Conservation (phyloP, 805 yeast species). For the Ascoidea tarda region DNA sequence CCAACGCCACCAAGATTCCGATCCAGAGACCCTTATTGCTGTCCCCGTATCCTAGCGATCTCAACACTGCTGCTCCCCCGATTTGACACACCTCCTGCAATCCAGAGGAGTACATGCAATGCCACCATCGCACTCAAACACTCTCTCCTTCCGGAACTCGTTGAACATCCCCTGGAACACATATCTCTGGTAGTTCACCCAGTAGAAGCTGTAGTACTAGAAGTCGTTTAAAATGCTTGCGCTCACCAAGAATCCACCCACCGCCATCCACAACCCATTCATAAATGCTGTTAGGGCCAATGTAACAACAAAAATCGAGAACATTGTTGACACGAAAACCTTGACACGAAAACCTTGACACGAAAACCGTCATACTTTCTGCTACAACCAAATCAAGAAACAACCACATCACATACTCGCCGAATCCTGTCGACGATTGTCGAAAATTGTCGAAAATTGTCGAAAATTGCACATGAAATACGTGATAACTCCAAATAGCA, state of each 20-base stretch:
- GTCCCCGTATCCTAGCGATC: constrained; percentile 18
- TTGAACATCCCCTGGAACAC: constrained; percentile 29
- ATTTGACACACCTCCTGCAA: constrained; percentile 19
- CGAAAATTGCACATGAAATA: constrained; percentile 22
- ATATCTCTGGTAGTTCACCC: constrained; percentile 15
- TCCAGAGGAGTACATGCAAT: constrained; percentile 20
- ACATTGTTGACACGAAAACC: constrained; percentile 19
- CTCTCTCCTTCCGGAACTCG: constrained; percentile 17
- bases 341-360: too few relatives aligned
- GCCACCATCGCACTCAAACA: constrained; percentile 19
- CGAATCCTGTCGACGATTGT: constrained; percentile 18
- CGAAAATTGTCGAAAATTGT: constrained; percentile 17
- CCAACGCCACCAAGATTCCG: constrained; percentile 20
- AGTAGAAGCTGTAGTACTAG: constrained; percentile 26
- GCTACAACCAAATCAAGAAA: constrained; percentile 26
- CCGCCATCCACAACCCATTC: constrained; percentile 30
- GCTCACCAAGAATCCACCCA: constrained; percentile 25
- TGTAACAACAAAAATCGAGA: constrained; percentile 24
- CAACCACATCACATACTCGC: constrained; percentile 22
- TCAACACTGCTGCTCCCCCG: constrained; percentile 20
- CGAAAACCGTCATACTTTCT: constrained; percentile 24
- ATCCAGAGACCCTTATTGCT: constrained; percentile 21
- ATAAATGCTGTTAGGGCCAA: constrained; percentile 26
- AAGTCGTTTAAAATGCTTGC: constrained; percentile 20
- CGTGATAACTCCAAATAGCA: constrained; percentile 20